phyloP scores from a whole-genome alignment of 768 basidiomycete species.

The Phlegmacium glaucopus region DNA sequence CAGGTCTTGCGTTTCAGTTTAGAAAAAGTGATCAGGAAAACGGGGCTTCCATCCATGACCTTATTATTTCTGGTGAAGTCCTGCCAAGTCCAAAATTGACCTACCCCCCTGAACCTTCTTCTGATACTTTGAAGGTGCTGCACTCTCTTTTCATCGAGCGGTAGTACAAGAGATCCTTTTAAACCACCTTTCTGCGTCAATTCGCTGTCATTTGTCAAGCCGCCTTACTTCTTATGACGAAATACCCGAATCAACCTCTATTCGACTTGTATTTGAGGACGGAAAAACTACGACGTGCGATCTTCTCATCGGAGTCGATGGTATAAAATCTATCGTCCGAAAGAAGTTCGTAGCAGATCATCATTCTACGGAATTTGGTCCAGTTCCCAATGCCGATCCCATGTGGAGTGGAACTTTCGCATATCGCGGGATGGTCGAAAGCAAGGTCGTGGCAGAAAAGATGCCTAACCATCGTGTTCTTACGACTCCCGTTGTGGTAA shows the following conservation, averaged over 20 bases:
- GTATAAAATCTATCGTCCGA: conserved; percentile 33
- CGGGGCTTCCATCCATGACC: conserved; percentile 22
- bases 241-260: conserved; percentile 1
- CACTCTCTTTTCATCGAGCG: conserved; percentile 43
- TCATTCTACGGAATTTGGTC: conserved; percentile 1
- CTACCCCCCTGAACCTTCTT: neutral
- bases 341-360: conserved; percentile 17
- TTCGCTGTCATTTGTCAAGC: conserved; percentile 36
- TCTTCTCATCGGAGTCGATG: conserved; percentile 40
- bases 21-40: conserved; percentile 30
- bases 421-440: conserved; percentile 36
- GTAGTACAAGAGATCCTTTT: conserved; percentile 46
- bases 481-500: conserved; percentile 18
- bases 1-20: conserved; percentile 23
- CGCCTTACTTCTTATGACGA: conserved; percentile 40
- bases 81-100: neutral
- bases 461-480: conserved; percentile 20
- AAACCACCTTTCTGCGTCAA: conserved; percentile 30
- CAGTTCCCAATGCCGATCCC: conserved; percentile 22
- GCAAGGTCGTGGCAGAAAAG: conserved; percentile 23
- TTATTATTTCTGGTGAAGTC: conserved; percentile 23
- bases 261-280: conserved; percentile 39
- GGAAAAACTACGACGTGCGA: conserved; percentile 46
- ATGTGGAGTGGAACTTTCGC: conserved; percentile 38
- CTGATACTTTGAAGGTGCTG: conserved; percentile 9